These are phyloP conservation scores for Nicotiana tomentosiformis DNA, from an alignment of 257 asterid genomes.

Conservation along the genomic window DNA sequence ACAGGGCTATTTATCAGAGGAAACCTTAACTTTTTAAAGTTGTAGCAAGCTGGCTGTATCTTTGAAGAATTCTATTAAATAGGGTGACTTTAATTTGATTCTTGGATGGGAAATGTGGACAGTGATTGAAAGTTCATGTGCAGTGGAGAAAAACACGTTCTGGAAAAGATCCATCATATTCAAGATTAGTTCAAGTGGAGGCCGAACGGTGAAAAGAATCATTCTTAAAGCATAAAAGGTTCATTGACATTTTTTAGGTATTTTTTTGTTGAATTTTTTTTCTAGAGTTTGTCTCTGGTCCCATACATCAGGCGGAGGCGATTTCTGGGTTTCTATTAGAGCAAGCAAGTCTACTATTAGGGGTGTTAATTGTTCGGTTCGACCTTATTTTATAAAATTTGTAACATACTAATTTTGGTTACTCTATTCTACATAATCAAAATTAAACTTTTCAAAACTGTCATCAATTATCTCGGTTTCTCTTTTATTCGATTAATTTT, in stretches of 20 bases:
- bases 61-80: not conserved
- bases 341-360: too few species aligned
- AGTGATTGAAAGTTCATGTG: not conserved
- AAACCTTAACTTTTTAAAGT: slow-evolving; percentile 32
- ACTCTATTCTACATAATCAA: too few species aligned
- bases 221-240: not conserved
- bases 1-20: not conserved
- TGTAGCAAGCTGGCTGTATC: slow-evolving; percentile 68
- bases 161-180: not conserved
- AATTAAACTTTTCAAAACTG: too few species aligned
- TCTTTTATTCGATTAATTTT: too few species aligned
- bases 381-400: too few species aligned
- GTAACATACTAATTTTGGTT: too few species aligned
- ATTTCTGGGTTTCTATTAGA: not conserved
- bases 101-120: not conserved
- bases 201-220: not conserved
- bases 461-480: too few species aligned
- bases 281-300: not conserved
- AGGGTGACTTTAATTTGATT: not conserved
- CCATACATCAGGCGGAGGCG: not conserved
- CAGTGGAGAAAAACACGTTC: not conserved
- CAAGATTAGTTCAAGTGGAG: not conserved
- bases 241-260: not conserved
- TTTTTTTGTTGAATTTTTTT: not conserved
- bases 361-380: too few species aligned